Conservation (phyloP, 2,329 filamentous ascomycete species). For the Aspergillus japonicus region DNA sequence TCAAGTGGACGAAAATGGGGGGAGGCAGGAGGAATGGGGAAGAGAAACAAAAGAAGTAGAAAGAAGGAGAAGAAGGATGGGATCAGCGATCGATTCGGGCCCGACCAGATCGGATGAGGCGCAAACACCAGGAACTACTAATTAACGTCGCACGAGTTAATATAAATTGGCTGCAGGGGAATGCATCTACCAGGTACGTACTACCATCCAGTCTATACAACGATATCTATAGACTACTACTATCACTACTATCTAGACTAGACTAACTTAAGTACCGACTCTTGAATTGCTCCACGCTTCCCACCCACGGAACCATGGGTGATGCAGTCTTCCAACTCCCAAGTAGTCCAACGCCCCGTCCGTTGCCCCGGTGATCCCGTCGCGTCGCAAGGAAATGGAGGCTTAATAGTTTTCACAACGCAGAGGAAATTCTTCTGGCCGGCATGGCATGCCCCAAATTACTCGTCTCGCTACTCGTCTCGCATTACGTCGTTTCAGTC, state of each 20-base stretch:
- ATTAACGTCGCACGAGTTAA: not conserved
- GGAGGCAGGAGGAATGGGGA: not conserved
- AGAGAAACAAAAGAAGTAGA: not conserved
- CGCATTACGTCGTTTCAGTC: not conserved
- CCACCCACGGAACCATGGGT: constrained; percentile 15
- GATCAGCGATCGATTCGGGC: constrained; percentile 3
- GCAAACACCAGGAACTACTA: not conserved
- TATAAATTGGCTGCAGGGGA: not conserved
- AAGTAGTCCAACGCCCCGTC: constrained; percentile 5
- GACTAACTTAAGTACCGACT: not conserved
- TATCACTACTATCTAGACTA: no score
- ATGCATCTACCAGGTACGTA: not conserved
- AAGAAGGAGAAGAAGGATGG: not conserved
- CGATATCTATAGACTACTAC: no score
- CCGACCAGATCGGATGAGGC: not conserved
- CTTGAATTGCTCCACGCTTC: constrained; percentile 14
- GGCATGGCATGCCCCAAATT: not conserved
- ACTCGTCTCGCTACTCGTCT: not conserved
- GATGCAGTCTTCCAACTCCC: constrained; percentile 1
- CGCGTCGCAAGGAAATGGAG: constrained; percentile 5
- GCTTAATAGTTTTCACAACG: not conserved
- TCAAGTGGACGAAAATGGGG: not conserved
- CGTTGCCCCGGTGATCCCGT: constrained; percentile 15
- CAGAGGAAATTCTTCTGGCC: not conserved
- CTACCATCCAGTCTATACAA: no score